Percentiles rank a stretch among this genome's conserved stretches.
Conservation (phyloP, 345 rosid species). For the Viola odorata region DNA sequence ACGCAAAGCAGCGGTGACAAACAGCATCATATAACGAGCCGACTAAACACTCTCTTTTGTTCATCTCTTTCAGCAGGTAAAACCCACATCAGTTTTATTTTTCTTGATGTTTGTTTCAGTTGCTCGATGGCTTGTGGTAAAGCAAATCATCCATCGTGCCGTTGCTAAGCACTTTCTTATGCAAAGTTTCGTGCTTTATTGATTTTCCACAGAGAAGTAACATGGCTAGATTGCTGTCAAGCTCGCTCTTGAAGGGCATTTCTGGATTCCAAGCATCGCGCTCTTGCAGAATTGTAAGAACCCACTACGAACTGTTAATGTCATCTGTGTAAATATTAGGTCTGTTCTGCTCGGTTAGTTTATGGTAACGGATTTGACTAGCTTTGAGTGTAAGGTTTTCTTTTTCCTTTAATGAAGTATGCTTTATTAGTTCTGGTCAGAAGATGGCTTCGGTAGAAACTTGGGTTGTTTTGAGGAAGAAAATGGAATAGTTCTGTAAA, state of each 20-base stretch:
- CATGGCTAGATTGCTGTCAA: conserved; percentile 67
- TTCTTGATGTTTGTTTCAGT: no score
- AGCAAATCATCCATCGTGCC: no score
- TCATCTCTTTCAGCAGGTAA: no score
- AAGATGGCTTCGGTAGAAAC: not conserved
- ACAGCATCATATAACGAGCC: no score
- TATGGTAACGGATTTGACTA: not conserved
- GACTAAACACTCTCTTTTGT: no score
- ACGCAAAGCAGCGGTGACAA: no score
- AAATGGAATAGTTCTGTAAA: no score
- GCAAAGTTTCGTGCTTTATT: not conserved
- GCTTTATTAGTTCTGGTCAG: not conserved
- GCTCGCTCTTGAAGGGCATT: conserved; percentile 42
- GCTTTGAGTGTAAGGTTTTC: not conserved
- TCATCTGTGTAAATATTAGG: not conserved
- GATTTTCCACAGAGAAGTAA: not conserved
- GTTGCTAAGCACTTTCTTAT: no score
- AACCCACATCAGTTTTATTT: no score
- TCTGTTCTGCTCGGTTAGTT: not conserved
- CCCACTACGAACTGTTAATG: not conserved
- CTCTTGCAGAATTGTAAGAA: conserved; percentile 46
- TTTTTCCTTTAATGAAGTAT: not conserved
- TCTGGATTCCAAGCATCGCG: conserved; percentile 35
- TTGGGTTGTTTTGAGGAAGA: not conserved
- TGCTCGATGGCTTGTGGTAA: no score